Percentiles rank a stretch among this genome's conserved stretches.
Evolutionary conservation across 805 yeast species (phyloP).

Genomic region (Sporopachydermia quercuum): DNA sequence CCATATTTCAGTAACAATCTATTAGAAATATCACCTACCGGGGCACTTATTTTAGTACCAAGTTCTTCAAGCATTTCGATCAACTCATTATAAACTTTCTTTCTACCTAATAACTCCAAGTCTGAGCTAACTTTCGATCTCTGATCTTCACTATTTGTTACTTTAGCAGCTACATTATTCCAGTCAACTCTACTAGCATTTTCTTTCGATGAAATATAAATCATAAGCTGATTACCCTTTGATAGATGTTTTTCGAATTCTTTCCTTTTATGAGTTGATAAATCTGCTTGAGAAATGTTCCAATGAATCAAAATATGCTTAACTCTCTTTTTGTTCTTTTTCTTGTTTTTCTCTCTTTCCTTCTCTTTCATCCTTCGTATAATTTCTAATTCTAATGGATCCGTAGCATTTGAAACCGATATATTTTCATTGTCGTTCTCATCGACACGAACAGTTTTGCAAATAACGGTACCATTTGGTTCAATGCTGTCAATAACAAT

Average conservation of each 20-base stretch:
- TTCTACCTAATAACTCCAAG: background rate
- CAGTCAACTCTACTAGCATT: background rate
- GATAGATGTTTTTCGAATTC: constrained; percentile 1
- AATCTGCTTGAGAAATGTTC: background rate
- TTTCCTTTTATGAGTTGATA: background rate
- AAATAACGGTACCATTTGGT: background rate
- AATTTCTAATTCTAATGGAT: too few relatives aligned
- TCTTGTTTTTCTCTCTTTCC: background rate
- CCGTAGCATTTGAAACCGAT: background rate
- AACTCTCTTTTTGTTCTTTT: background rate
- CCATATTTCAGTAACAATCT: background rate
- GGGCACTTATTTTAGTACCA: background rate
- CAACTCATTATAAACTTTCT: background rate
- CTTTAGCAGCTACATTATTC: background rate
- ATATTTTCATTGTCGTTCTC: background rate
- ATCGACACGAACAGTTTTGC: background rate
- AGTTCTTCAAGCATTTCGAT: background rate
- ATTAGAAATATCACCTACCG: background rate
- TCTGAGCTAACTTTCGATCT: background rate
- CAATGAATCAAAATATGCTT: background rate
- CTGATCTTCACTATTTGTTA: background rate
- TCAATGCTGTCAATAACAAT: background rate
- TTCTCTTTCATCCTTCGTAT: background rate
- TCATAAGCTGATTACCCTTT: background rate
- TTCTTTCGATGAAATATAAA: background rate